These are phyloP conservation scores for Cyphellophora attinorum DNA, from an alignment of 2,329 filamentous ascomycete genomes.

Conservation along the genomic window DNA sequence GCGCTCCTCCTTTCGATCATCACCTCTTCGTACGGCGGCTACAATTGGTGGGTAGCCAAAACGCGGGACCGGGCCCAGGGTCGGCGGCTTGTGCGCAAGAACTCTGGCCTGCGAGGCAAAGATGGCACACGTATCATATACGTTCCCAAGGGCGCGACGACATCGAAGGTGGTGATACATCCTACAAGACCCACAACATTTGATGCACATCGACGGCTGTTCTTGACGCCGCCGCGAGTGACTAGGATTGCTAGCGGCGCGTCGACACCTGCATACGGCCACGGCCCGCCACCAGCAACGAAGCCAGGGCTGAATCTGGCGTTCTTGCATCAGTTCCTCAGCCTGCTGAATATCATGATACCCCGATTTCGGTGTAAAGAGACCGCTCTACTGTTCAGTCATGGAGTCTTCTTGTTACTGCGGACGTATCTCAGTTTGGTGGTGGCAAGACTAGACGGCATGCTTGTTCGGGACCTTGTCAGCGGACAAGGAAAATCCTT, in stretches of 20 bases:
- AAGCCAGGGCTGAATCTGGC: slow-evolving; percentile 92
- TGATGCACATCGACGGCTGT: slow-evolving; percentile 87
- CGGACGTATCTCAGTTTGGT: slow-evolving; percentile 90
- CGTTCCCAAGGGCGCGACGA: slow-evolving; percentile 80
- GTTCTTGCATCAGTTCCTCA: slow-evolving; percentile 93
- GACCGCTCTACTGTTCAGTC: slow-evolving; percentile 78
- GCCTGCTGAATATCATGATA: slow-evolving; percentile 94
- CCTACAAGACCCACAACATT: slow-evolving; percentile 89
- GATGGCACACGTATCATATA: slow-evolving; percentile 93
- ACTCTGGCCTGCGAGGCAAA: slow-evolving; percentile 87
- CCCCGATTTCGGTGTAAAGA: slow-evolving; percentile 94
- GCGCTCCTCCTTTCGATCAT: slow-evolving; percentile 70
- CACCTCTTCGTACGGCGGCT: slow-evolving; percentile 66
- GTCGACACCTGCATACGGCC: slow-evolving; percentile 45
- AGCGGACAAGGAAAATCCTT: slow-evolving; percentile 85
- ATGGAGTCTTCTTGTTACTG: slow-evolving; percentile 80
- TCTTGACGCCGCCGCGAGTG: slow-evolving; percentile 80
- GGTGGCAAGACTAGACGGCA: slow-evolving; percentile 85
- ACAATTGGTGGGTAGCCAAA: slow-evolving; percentile 63
- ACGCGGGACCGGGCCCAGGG: slow-evolving; percentile 75
- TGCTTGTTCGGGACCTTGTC: slow-evolving; percentile 93
- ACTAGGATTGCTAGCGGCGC: slow-evolving; percentile 64
- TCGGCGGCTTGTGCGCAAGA: slow-evolving; percentile 70
- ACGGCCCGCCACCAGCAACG: slow-evolving; percentile 66
- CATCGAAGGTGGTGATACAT: slow-evolving; percentile 82